phyloP scores from a whole-genome alignment of 2,329 filamentous ascomycete species.

The Hortaea werneckii region DNA sequence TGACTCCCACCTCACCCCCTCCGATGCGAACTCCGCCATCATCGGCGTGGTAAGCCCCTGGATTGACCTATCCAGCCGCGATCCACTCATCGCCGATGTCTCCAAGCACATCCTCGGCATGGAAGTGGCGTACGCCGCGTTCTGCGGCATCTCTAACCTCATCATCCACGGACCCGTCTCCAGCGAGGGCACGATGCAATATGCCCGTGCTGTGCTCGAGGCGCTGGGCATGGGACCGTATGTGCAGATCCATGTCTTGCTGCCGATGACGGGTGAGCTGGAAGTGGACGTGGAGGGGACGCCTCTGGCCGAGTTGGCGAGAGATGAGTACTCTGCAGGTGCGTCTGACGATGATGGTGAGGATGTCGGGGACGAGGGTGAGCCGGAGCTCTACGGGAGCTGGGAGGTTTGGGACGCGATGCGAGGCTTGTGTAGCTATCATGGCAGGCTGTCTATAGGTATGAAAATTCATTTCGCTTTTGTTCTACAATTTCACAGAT shows the following conservation, averaged over 20 bases:
- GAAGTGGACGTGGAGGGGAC: constrained; percentile 48
- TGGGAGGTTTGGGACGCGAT: constrained; percentile 96
- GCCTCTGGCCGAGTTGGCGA: constrained; percentile 42
- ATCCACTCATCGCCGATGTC: constrained; percentile 73
- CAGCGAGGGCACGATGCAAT: constrained; percentile 53
- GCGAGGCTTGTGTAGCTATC: constrained; percentile 76
- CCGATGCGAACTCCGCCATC: constrained; percentile 58
- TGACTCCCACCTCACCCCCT: constrained; percentile 65
- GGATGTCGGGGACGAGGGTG: constrained; percentile 12
- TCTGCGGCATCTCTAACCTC: constrained; percentile 79
- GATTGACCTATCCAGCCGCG: constrained; percentile 78
- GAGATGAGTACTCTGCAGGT: constrained; percentile 22
- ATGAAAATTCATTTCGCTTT: constrained; percentile 17
- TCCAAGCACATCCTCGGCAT: constrained; percentile 84
- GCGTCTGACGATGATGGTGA: constrained; percentile 4
- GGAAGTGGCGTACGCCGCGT: constrained; percentile 89
- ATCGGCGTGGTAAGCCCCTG: constrained; percentile 77
- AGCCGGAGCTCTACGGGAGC: constrained; percentile 53
- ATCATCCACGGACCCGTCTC: constrained; percentile 62
- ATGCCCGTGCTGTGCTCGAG: constrained; percentile 74
- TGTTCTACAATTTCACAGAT: no score
- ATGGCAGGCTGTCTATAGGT: constrained; percentile 72
- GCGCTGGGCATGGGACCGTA: constrained; percentile 64
- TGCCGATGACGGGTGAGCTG: constrained; percentile 64
- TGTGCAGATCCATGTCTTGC: constrained; percentile 67